Conservation (phyloP, 140 eudicot species). For the Anethum foeniculum region DNA sequence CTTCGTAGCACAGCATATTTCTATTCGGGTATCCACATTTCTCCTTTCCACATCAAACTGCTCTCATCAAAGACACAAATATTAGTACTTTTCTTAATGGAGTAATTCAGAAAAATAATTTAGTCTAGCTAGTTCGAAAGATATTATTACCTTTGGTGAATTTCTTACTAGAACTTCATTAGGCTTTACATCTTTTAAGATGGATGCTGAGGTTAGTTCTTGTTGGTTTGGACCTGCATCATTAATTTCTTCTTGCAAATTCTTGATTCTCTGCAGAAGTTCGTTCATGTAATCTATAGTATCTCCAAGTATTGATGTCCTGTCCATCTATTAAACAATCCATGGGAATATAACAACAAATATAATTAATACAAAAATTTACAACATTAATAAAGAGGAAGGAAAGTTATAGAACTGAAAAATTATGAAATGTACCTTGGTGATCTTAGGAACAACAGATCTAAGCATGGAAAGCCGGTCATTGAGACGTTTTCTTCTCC, state of each 20-base stretch:
- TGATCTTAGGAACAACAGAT: constrained; percentile 82
- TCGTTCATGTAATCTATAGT: constrained; percentile 90
- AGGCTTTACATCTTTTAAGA: constrained; percentile 37
- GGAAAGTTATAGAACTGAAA: background rate
- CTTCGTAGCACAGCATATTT: constrained; percentile 55
- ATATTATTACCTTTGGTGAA: constrained; percentile 69
- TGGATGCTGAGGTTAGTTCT: constrained; percentile 17
- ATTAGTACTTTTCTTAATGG: background rate
- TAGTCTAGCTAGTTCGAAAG: background rate
- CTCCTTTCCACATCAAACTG: constrained; percentile 79
- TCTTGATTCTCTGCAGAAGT: constrained; percentile 51
- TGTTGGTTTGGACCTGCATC: constrained; percentile 4
- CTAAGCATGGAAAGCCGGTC: constrained; percentile 82
- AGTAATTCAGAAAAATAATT: background rate
- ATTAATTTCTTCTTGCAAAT: constrained; percentile 46
- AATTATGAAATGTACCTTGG: constrained; percentile 45
- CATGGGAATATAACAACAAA: background rate
- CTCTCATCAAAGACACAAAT: background rate
- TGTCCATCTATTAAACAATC: constrained; percentile 53
- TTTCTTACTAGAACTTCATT: constrained; percentile 46
- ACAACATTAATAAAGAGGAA: background rate
- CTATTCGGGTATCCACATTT: constrained; percentile 39
- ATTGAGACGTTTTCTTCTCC: constrained; percentile 72
- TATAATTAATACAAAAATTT: background rate
- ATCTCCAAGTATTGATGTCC: constrained; percentile 85